Percentiles rank a stretch among this genome's conserved stretches.
Evolutionary conservation across 2,329 filamentous ascomycete species (phyloP).

Genomic region (Fusarium sp.): DNA sequence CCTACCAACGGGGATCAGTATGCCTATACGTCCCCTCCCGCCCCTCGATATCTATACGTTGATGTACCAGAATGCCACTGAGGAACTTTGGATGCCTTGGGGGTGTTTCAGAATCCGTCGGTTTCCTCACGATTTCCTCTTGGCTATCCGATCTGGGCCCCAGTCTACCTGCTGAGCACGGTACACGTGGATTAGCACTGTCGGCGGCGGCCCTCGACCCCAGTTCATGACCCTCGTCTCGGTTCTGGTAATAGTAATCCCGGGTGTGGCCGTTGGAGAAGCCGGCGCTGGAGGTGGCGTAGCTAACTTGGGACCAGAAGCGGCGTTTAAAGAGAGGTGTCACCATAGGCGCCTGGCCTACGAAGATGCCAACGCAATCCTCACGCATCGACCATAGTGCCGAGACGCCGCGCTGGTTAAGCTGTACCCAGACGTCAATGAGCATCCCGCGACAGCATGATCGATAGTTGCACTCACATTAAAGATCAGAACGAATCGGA

Average conservation of each 20-base stretch:
- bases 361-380: conserved; percentile 53
- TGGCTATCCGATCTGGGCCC: conserved; percentile 21
- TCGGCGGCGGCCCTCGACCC: not conserved
- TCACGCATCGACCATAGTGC: conserved; percentile 55
- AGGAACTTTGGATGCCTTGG: not conserved
- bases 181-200: not conserved
- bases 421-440: conserved; percentile 1
- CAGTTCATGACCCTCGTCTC: conserved; percentile 13
- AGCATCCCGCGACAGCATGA: no score
- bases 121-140: conserved; percentile 14
- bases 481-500: conserved; percentile 47
- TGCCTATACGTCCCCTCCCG: conserved; percentile 1
- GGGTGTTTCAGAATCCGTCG: not conserved
- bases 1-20: not conserved
- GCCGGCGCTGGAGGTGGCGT: not conserved
- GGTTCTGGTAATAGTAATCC: not conserved
- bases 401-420: conserved; percentile 32
- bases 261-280: not conserved
- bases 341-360: conserved; percentile 53
- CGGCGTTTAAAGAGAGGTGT: conserved; percentile 43
- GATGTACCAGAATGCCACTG: conserved; percentile 17
- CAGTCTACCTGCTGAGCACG: conserved; percentile 8
- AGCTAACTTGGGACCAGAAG: conserved; percentile 38
- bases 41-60: conserved; percentile 15
- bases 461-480: conserved; percentile 32